Percentiles rank a stretch among this genome's conserved stretches.
These are phyloP conservation scores for Trichoderma sp. DNA, from an alignment of 2,329 filamentous ascomycete species.

Conservation along the genomic window DNA sequence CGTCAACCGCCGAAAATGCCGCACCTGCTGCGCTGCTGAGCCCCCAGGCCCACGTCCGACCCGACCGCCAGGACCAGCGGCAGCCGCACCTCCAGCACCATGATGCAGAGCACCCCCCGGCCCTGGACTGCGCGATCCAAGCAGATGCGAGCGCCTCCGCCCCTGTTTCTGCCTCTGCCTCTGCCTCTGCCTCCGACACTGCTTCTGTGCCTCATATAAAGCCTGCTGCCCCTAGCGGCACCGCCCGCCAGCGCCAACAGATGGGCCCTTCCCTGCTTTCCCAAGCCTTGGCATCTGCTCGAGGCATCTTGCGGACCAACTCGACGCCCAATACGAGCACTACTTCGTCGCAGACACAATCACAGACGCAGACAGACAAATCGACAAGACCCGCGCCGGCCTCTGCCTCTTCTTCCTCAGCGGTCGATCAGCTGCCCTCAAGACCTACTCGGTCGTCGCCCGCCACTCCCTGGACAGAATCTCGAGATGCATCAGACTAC, in stretches of 20 bases:
- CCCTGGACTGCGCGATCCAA: constrained; percentile 4
- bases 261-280: constrained; percentile 58
- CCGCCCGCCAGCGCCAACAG: constrained; percentile 46
- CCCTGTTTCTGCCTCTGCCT: background rate
- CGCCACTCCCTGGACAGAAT: constrained; percentile 8
- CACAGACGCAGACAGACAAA: constrained; percentile 8
- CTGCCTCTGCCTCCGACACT: background rate
- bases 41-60: constrained; percentile 26
- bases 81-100: constrained; percentile 23
- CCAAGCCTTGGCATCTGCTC: constrained; percentile 60
- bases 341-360: constrained; percentile 1
- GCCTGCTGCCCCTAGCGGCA: constrained; percentile 39
- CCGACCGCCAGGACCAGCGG: constrained; percentile 23
- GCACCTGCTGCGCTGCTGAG: constrained; percentile 51
- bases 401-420: background rate
- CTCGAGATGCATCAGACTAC: constrained; percentile 40
- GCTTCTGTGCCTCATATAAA: constrained; percentile 44
- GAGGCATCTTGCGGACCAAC: constrained; percentile 47
- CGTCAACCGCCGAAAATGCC: constrained; percentile 56
- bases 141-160: constrained; percentile 8
- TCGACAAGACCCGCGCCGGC: background rate
- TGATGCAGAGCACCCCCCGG: constrained; percentile 20
- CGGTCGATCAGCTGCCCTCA: background rate
- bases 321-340: constrained; percentile 24
- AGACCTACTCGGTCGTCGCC: constrained; percentile 8